Percentiles rank a stretch among this genome's conserved stretches.
Conservation (phyloP, 495 filamentous ascomycete genomes). For the Penicillium lividum region DNA sequence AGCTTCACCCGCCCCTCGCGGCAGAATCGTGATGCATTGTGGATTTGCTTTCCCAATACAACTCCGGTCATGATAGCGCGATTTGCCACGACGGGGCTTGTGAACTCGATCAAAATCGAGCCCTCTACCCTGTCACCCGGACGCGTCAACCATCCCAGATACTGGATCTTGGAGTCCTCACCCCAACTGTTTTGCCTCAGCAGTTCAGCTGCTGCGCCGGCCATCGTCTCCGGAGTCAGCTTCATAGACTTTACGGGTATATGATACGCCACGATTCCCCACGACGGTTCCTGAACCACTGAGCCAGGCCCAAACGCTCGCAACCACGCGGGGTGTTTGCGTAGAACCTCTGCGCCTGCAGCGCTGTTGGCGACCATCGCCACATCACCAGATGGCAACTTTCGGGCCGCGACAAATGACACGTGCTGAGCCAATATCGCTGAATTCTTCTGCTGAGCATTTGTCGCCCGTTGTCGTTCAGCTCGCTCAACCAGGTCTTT, state of each 20-base stretch:
- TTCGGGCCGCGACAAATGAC: too few relatives aligned
- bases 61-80: slow-evolving; percentile 12
- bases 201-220: slow-evolving; percentile 6
- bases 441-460: slow-evolving; percentile 1
- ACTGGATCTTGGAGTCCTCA: slow-evolving; percentile 10
- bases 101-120: slow-evolving; percentile 25
- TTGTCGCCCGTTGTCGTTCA: neutral
- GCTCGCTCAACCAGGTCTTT: slow-evolving; percentile 5
- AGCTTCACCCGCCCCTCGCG: slow-evolving; percentile 8
- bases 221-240: slow-evolving; percentile 13
- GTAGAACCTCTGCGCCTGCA: slow-evolving; percentile 15
- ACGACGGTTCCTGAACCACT: slow-evolving; percentile 17
- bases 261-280: slow-evolving; percentile 20
- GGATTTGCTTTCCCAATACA: slow-evolving; percentile 16
- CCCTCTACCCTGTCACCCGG: slow-evolving; percentile 12
- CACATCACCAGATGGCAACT: slow-evolving; percentile 8
- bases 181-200: slow-evolving; percentile 14
- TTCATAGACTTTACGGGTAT: slow-evolving; percentile 13
- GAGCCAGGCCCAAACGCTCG: slow-evolving; percentile 11
- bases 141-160: slow-evolving; percentile 14
- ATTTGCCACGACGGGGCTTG: slow-evolving; percentile 21
- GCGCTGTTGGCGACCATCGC: slow-evolving; percentile 9
- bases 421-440: neutral
- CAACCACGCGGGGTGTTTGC: slow-evolving; percentile 12
- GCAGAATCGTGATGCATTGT: slow-evolving; percentile 2